phyloP scores from a whole-genome alignment of 208 protist species.

The Leishmania martiniquensis region DNA sequence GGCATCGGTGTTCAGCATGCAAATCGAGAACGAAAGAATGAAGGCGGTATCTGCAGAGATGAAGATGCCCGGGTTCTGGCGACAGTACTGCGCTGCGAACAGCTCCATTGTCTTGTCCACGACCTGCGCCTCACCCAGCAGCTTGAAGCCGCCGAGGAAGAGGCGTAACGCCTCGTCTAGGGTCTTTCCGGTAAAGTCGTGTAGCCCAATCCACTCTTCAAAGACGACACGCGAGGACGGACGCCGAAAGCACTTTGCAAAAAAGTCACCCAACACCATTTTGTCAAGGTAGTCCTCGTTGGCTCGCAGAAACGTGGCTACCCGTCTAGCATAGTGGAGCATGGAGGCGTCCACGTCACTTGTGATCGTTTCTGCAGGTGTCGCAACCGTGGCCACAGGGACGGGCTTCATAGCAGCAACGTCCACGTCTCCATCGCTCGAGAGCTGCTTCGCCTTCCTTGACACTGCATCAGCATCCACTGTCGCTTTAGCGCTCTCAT shows the following conservation, averaged over 20 bases:
- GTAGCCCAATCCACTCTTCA: constrained; percentile 80
- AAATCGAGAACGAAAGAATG: constrained; percentile 90
- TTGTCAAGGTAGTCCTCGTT: constrained; percentile 84
- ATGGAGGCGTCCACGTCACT: constrained; percentile 34
- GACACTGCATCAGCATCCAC: background rate
- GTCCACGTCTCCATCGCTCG: background rate
- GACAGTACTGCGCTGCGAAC: constrained; percentile 86
- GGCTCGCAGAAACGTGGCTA: constrained; percentile 62
- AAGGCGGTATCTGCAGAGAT: constrained; percentile 83
- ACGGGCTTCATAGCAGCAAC: background rate
- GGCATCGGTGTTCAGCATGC: constrained; percentile 93
- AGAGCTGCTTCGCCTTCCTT: background rate
- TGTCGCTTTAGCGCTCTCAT: background rate
- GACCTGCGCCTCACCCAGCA: constrained; percentile 83
- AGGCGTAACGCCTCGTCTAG: constrained; percentile 82
- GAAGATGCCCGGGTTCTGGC: constrained; percentile 79
- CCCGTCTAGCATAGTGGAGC: constrained; percentile 25
- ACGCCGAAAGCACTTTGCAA: constrained; percentile 78
- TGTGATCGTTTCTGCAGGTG: background rate
- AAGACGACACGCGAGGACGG: constrained; percentile 54
- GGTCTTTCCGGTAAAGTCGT: constrained; percentile 76
- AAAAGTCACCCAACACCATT: constrained; percentile 82
- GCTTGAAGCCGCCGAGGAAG: constrained; percentile 88
- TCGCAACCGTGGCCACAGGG: background rate
- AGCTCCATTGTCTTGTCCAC: constrained; percentile 91